Evolutionary conservation across 805 yeast species (phyloP), one percentile per base, ranked within the genome.

Genomic region (Saccharomycopsis sp.): DNA sequence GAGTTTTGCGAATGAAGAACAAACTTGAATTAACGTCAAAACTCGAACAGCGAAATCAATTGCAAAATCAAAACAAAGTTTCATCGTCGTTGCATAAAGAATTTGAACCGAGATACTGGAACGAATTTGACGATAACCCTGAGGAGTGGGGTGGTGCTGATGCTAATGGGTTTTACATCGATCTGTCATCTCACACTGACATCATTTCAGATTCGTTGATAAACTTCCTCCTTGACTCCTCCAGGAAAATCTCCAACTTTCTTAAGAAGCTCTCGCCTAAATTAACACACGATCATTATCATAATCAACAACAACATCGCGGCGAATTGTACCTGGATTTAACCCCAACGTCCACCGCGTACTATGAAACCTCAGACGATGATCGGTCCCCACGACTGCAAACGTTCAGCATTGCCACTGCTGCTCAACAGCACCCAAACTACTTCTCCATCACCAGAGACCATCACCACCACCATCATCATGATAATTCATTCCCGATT

Each of bases 101-200:
- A 5, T 20, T 31, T 29, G 41, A 36, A 23, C 11, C 19, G 29
- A 29, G 52, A 32, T 49, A 49, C 24, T 49, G 52, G 52, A 49
- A 49, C 23, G 52, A 49, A 32, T 49, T 49, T 35, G 52, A 49
- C 29, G 52, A 49, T 34, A 37, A 45, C 36, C 52, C 50, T 3
- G 52, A 49, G 21, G 47, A 42, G 17, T 34, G 38, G 37, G 40
- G 48, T 19, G 38, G 33, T 40, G 32, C 11, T 27, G 37, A 20
- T 11, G 24, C n/a, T 22, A 27, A 27, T 31, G 50, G 44, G 20
- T 43, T 43, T 23, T 40, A 40, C 19, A 27, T 47, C 9, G 51
- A 47, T 28, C 23, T 3, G 44, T 11, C 1, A 27, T 28, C n/a
- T 13, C 29, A 19, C 3, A 20, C 38, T 17, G 44, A 36, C 4